Evolutionary conservation across 257 asterid genomes (phyloP), one percentile per base, ranked within the genome.

Genomic region (Nicotiana undulata): DNA sequence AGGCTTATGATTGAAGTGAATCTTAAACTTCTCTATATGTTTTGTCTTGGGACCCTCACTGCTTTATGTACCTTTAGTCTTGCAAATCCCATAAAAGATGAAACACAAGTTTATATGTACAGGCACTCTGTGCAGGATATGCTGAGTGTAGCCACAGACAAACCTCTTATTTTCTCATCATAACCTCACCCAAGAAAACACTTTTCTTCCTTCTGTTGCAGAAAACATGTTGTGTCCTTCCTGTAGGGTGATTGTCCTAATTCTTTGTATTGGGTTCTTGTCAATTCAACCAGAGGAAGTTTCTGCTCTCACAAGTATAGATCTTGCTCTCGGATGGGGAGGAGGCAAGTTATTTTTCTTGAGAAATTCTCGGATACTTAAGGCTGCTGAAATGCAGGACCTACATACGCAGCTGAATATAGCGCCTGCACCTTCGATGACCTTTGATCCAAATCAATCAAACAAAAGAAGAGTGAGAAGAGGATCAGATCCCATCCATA

Each of bases 401-500:
- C n/a, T 84, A 87, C 81, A 83, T 18, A 84, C 80, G 74, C 83
- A 84, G 64, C 74, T 78, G 49, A 76, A 81, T 51, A 70, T 88
- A 20, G 92, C 94, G 9, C 98, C 97, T 66, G 88, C 93, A 18
- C 90, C 94, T 51, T 85, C 90, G 18, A 79, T 63, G 72, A 74
- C 77, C 76, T 93, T 86, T 34, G 92, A 94, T 84, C 97, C 94
- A 16, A 86, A 89, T 18, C 91, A 89, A 79, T 90, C 94, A 16
- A 86, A 87, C 59, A 92, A 94, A 84, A 85, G 94, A 84, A 85
- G 93, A 76, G 92, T 91, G 44, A 89, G 87, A 63, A 85, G 97
- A 84, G 97, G 97, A 84, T 84, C 96, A 0, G 96, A 94, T 77
- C 98, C 97, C 10, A 91, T 93, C 86, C 98, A 93, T 81, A 91